Evolutionary conservation across 1,284 basidiomycete species (phyloP).

Genomic region (Rhodotorula sp.): DNA sequence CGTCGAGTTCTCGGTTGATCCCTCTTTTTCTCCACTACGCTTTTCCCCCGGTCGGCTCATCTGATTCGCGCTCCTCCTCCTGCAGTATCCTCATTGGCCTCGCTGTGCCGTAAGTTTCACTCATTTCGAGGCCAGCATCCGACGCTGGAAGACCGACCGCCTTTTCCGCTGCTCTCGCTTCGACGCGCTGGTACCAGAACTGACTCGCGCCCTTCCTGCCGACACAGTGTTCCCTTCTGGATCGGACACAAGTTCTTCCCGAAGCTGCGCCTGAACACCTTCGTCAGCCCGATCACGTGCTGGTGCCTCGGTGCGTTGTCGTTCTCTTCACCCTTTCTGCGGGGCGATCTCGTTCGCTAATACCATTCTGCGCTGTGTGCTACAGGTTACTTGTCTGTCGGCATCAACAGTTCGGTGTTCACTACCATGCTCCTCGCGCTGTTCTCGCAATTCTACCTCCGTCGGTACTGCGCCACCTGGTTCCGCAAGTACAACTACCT

Average conservation of each 20-base stretch:
- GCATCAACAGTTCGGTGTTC: slow-evolving; percentile 42
- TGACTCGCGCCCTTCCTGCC: background rate
- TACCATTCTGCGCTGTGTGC: slow-evolving; percentile 25
- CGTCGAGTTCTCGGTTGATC: slow-evolving; percentile 57
- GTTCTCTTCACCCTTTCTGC: no score
- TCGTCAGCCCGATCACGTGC: slow-evolving; percentile 39
- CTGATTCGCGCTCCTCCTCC: slow-evolving; percentile 42
- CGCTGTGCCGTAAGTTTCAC: slow-evolving; percentile 50
- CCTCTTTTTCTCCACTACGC: slow-evolving; percentile 36
- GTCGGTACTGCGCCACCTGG: slow-evolving; percentile 33
- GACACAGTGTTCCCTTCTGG: slow-evolving; percentile 56
- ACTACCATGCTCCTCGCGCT: slow-evolving; percentile 28
- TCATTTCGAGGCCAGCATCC: no score
- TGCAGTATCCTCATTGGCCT: slow-evolving; percentile 53
- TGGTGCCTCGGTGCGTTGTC: slow-evolving; percentile 36
- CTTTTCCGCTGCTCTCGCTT: no score
- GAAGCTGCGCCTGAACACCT: slow-evolving; percentile 44
- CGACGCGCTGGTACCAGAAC: background rate
- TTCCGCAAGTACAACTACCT: slow-evolving; percentile 40
- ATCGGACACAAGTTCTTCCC: slow-evolving; percentile 57
- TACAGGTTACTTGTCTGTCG: slow-evolving; percentile 34
- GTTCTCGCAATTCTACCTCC: slow-evolving; percentile 31
- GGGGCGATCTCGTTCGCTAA: slow-evolving; percentile 29
- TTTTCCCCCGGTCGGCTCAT: no score
- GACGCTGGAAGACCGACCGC: no score